Percentiles rank a stretch among this genome's conserved stretches.
These are phyloP conservation scores for Fragaria ananassa DNA, from an alignment of 306 rosid species.

Conservation along the genomic window DNA sequence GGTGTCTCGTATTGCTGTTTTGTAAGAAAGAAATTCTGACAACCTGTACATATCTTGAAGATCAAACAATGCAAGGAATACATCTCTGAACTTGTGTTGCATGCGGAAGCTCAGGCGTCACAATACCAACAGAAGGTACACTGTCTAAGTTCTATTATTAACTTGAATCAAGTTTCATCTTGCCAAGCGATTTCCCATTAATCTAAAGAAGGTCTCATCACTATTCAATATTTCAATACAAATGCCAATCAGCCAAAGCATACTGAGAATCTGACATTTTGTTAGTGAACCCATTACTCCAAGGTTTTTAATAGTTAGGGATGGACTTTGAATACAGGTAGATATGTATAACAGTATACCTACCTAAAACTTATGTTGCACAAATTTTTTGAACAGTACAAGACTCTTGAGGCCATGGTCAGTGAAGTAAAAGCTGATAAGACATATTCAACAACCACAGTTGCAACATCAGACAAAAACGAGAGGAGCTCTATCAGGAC, in stretches of 20 bases:
- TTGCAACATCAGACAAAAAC: conserved; percentile 38
- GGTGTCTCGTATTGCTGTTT: neutral
- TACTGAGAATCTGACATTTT: neutral
- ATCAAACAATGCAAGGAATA: conserved; percentile 77
- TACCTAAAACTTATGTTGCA: conserved; percentile 19
- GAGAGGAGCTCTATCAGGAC: conserved; percentile 67
- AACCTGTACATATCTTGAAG: conserved; percentile 38
- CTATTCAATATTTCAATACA: too few relatives aligned
- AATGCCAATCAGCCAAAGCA: neutral
- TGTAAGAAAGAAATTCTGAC: conserved; percentile 24
- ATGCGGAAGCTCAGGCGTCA: conserved; percentile 87
- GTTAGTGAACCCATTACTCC: neutral
- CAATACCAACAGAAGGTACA: conserved; percentile 94
- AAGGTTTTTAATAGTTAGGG: neutral
- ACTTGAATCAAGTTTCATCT: neutral
- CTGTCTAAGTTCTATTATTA: neutral
- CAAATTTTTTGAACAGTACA: conserved; percentile 55
- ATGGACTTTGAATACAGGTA: neutral
- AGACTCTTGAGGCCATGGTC: conserved; percentile 80
- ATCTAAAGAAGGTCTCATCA: neutral
- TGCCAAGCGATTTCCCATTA: neutral
- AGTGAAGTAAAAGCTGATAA: conserved; percentile 63
- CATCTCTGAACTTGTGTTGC: conserved; percentile 77
- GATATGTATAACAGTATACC: neutral
- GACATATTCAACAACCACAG: conserved; percentile 42